phyloP scores from a whole-genome alignment of 768 basidiomycete genomes.

The Exsudoporus frostii region DNA sequence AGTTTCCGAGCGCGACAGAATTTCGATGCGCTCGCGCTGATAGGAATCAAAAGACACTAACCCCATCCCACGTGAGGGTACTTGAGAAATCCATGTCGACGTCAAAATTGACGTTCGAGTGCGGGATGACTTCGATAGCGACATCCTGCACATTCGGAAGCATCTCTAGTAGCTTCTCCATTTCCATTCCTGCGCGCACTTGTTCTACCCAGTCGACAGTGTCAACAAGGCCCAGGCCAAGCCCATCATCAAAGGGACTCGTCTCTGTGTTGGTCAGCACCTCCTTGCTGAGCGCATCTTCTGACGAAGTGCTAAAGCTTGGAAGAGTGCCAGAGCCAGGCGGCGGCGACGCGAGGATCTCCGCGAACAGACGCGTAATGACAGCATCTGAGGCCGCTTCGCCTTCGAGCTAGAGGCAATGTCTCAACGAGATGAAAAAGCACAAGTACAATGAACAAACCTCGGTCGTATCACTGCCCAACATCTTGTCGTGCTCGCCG shows the following conservation, averaged over 20 bases:
- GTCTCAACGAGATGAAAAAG: constrained; percentile 23
- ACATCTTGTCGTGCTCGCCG: constrained; percentile 17
- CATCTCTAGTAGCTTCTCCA: constrained; percentile 60
- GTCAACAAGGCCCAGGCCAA: constrained; percentile 18
- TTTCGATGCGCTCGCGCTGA: not conserved
- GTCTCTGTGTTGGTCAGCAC: constrained; percentile 20
- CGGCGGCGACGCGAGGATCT: constrained; percentile 35
- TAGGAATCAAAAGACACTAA: constrained; percentile 25
- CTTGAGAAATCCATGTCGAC: constrained; percentile 29
- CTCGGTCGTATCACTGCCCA: constrained; percentile 30
- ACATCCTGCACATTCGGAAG: constrained; percentile 38
- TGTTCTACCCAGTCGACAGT: constrained; percentile 28
- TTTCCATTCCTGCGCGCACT: constrained; percentile 46
- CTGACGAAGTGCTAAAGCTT: constrained; percentile 31
- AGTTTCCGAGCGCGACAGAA: constrained; percentile 7
- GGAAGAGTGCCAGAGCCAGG: constrained; percentile 31
- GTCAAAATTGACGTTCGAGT: constrained; percentile 17
- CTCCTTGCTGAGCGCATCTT: constrained; percentile 28
- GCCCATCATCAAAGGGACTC: constrained; percentile 6
- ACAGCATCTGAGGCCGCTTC: constrained; percentile 46
- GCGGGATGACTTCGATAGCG: constrained; percentile 21
- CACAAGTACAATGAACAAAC: constrained; percentile 26
- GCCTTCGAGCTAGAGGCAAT: constrained; percentile 39
- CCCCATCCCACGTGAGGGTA: constrained; percentile 28
- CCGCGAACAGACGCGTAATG: constrained; percentile 33